Evolutionary conservation across 139 green algal genomes (phyloP).

Genomic region (Coelastrella sp.): DNA sequence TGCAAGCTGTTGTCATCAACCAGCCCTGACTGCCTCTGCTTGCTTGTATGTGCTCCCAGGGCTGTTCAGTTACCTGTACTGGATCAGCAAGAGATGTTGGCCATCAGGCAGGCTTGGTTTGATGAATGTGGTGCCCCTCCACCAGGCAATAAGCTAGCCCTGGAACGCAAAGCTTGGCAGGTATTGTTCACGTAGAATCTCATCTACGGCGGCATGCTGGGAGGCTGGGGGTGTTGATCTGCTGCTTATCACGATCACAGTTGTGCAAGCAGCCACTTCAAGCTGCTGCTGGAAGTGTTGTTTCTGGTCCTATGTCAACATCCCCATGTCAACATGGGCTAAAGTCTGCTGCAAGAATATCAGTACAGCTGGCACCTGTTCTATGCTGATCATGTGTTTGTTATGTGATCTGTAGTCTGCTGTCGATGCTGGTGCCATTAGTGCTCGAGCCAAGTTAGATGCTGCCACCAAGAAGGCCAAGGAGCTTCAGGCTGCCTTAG

Average conservation of each 20-base stretch:
- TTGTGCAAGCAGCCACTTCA: no score
- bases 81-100: slow-evolving; percentile 87
- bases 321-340: no score
- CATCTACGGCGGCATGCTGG: no score
- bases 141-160: slow-evolving; percentile 81
- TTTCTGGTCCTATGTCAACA: no score
- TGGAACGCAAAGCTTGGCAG: slow-evolving; percentile 86
- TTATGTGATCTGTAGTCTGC: slow-evolving; percentile 15
- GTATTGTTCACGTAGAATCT: slow-evolving; percentile 23
- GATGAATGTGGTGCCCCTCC: slow-evolving; percentile 74
- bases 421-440: slow-evolving; percentile 77
- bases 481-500: slow-evolving; percentile 65
- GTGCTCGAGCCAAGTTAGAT: slow-evolving; percentile 73
- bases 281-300: no score
- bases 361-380: no score
- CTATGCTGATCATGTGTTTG: no score
- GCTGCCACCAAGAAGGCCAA: slow-evolving; percentile 53
- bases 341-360: no score
- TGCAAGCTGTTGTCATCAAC: no score
- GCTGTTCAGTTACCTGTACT: slow-evolving; percentile 63
- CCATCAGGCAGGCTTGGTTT: slow-evolving; percentile 79
- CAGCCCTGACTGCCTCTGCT: no score
- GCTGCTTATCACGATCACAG: no score
- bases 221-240: not conserved
- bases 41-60: no score